Evolutionary conservation across 1,284 basidiomycete species (phyloP).

Genomic region (Peniophora sp.): DNA sequence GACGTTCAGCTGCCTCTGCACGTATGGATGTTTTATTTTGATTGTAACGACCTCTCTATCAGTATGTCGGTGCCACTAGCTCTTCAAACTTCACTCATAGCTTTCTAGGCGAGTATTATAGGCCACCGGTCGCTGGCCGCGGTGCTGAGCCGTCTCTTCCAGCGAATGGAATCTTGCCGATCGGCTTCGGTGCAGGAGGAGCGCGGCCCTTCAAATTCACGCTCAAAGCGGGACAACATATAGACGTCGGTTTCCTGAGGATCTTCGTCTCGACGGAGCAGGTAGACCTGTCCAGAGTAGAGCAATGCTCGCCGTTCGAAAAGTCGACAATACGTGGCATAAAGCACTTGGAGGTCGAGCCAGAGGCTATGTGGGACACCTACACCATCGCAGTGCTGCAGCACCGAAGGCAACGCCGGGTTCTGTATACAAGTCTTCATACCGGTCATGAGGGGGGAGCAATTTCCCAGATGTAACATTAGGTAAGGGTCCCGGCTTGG

Average conservation of each 20-base stretch:
- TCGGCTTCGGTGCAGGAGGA: constrained; percentile 12
- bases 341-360: too few species aligned
- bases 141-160: neutral
- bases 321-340: too few species aligned
- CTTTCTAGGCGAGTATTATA: neutral
- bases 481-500: too few species aligned
- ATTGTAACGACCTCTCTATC: neutral
- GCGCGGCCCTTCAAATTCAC: constrained; percentile 1
- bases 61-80: too few species aligned
- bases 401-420: too few species aligned
- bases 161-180: constrained; percentile 1
- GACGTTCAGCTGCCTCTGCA: neutral
- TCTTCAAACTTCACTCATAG: neutral
- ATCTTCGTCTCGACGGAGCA: constrained; percentile 10
- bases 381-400: too few species aligned
- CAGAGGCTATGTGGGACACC: too few species aligned
- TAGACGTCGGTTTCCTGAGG: constrained; percentile 12
- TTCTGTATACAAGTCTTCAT: too few species aligned
- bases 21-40: neutral
- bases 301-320: constrained; percentile 8
- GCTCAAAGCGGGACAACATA: constrained; percentile 5
- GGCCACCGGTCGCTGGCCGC: neutral
- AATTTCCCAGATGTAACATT: too few species aligned
- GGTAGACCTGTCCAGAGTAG: constrained; percentile 4
- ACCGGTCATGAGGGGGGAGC: too few species aligned